Conservation (phyloP, 345 rosid species). For the Hibiscus mutabilis region DNA sequence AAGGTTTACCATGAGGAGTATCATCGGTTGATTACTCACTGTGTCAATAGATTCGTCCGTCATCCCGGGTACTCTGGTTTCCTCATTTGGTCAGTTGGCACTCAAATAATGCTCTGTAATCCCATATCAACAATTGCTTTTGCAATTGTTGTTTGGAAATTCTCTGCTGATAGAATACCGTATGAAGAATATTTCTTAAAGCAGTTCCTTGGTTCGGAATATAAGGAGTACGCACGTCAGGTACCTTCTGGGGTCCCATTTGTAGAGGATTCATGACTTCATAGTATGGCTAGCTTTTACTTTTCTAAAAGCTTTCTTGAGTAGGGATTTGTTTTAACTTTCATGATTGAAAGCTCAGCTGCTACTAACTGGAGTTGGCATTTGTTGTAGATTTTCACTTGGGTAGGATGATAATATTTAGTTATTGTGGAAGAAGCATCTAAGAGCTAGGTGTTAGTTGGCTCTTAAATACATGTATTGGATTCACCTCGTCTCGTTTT, state of each 20-base stretch:
- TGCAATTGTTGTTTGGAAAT: constrained; percentile 56
- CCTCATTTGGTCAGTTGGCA: constrained; percentile 61
- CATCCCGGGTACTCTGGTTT: constrained; percentile 69
- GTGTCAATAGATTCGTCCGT: constrained; percentile 43
- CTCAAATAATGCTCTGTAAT: constrained; percentile 75
- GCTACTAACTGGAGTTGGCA: neutral
- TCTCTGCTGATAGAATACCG: constrained; percentile 51
- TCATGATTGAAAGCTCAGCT: neutral
- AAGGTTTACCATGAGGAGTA: constrained; percentile 41
- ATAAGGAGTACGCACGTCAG: constrained; percentile 42
- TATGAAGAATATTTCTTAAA: constrained; percentile 62
- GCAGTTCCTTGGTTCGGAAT: constrained; percentile 50
- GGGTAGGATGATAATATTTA: too few relatives aligned
- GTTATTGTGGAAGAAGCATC: too few relatives aligned
- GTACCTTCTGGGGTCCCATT: constrained; percentile 68
- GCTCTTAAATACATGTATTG: too few relatives aligned
- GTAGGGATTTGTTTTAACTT: neutral
- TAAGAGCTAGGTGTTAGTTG: too few relatives aligned
- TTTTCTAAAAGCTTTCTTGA: neutral
- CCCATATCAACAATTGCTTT: constrained; percentile 51
- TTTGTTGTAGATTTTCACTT: neutral
- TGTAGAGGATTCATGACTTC: constrained; percentile 19
- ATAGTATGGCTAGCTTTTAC: neutral
- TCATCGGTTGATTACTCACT: constrained; percentile 50
- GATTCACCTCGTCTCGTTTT: too few relatives aligned